These are phyloP conservation scores for Populus nigra DNA, from an alignment of 345 rosid genomes.

Conservation along the genomic window DNA sequence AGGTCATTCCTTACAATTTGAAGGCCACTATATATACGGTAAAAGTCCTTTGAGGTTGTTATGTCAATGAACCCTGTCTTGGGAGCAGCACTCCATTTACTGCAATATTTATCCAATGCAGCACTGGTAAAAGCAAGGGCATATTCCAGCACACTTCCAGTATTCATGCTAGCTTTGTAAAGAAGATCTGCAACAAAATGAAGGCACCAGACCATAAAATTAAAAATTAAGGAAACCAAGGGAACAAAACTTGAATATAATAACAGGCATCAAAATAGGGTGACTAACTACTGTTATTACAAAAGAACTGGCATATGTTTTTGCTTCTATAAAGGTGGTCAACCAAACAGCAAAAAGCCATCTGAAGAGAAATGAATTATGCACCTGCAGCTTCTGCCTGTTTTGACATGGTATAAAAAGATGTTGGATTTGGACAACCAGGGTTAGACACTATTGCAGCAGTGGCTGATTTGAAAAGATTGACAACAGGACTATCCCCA, in stretches of 20 bases:
- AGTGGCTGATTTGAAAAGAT: slow-evolving; percentile 79
- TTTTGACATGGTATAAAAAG: slow-evolving; percentile 90
- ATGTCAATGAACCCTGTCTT: slow-evolving; percentile 95
- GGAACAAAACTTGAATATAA: not conserved
- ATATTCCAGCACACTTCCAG: slow-evolving; percentile 89
- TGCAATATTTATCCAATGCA: slow-evolving; percentile 84
- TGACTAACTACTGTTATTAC: not conserved
- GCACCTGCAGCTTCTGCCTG: slow-evolving; percentile 99
- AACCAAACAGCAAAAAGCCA: not conserved
- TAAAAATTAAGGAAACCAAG: slow-evolving; percentile 7
- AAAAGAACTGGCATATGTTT: not conserved
- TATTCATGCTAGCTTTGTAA: slow-evolving; percentile 88
- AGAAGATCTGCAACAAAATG: slow-evolving; percentile 63
- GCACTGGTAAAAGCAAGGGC: slow-evolving; percentile 99
- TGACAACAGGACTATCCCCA: slow-evolving; percentile 87
- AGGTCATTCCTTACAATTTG: slow-evolving; percentile 64
- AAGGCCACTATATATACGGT: slow-evolving; percentile 93
- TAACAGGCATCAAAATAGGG: not conserved
- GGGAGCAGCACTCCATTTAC: slow-evolving; percentile 95
- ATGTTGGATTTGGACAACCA: slow-evolving; percentile 68
- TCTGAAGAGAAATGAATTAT: not conserved
- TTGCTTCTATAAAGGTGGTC: not conserved
- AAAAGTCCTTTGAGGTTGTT: slow-evolving; percentile 92
- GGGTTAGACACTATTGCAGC: slow-evolving; percentile 75
- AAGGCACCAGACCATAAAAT: slow-evolving; percentile 7